phyloP scores from a whole-genome alignment of 768 basidiomycete genomes.

The Mycena haematopus region DNA sequence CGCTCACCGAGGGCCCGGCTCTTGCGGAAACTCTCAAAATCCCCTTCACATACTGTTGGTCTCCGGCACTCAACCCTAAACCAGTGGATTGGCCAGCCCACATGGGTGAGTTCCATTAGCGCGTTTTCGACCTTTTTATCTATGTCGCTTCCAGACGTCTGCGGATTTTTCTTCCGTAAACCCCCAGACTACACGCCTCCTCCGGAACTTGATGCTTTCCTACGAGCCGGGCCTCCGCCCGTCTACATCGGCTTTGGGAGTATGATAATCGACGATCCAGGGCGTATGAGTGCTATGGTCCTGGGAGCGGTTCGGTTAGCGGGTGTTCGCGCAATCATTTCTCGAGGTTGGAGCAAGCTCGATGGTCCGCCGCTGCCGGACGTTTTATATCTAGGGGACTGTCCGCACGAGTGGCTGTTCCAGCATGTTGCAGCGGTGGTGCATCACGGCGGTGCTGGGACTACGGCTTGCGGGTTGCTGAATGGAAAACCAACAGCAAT shows the following conservation, averaged over 20 bases:
- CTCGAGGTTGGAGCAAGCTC: slow-evolving; percentile 47
- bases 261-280: slow-evolving; percentile 25
- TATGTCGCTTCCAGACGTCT: slow-evolving; percentile 41
- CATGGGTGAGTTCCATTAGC: slow-evolving; percentile 46
- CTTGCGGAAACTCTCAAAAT: slow-evolving; percentile 45
- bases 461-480: slow-evolving; percentile 51
- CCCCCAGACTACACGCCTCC: slow-evolving; percentile 41
- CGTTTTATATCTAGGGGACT: slow-evolving; percentile 50
- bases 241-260: slow-evolving; percentile 53
- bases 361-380: slow-evolving; percentile 40
- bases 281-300: slow-evolving; percentile 38
- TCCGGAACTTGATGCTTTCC: slow-evolving; percentile 40
- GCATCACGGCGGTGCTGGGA: slow-evolving; percentile 56
- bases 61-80: slow-evolving; percentile 45
- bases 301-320: slow-evolving; percentile 45
- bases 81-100: slow-evolving; percentile 49
- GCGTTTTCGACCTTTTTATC: slow-evolving; percentile 34
- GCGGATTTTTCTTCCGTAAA: slow-evolving; percentile 51
- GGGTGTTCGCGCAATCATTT: slow-evolving; percentile 49
- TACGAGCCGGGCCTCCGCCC: slow-evolving; percentile 42
- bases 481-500: slow-evolving; percentile 51
- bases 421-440: slow-evolving; percentile 49
- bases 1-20: slow-evolving; percentile 41
- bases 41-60: slow-evolving; percentile 52
- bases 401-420: slow-evolving; percentile 59